Conservation (phyloP, 495 filamentous ascomycete species). For the Podospora australis region DNA sequence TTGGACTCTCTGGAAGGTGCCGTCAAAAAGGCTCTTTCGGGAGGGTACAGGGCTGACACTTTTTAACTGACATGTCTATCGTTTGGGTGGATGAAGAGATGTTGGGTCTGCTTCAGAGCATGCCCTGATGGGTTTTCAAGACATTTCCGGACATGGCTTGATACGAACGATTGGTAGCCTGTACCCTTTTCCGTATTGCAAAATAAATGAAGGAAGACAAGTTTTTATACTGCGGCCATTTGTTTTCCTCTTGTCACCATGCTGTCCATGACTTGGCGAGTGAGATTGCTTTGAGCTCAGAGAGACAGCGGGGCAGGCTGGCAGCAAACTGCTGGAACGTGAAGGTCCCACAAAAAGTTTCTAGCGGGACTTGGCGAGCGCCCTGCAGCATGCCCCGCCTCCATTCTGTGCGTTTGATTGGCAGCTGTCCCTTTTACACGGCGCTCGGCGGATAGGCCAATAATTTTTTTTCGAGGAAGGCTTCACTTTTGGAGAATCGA, state of each 20-base stretch:
- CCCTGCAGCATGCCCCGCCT: too few relatives aligned
- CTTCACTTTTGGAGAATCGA: not conserved
- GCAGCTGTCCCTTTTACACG: not conserved
- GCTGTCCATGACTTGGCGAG: too few relatives aligned
- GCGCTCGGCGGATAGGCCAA: slow-evolving; percentile 6
- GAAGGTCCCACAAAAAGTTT: too few relatives aligned
- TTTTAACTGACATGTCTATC: slow-evolving; percentile 10
- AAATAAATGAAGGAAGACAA: too few relatives aligned
- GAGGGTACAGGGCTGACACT: slow-evolving; percentile 24
- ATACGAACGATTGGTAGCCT: too few relatives aligned
- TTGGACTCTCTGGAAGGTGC: slow-evolving; percentile 44
- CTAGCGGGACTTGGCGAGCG: too few relatives aligned
- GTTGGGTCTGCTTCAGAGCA: not conserved
- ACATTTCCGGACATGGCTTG: too few relatives aligned
- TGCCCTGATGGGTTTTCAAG: too few relatives aligned
- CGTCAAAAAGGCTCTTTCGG: slow-evolving; percentile 35
- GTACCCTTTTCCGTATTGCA: too few relatives aligned
- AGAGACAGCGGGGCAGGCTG: not conserved
- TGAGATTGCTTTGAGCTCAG: too few relatives aligned
- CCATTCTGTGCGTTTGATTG: not conserved
- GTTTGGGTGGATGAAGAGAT: not conserved
- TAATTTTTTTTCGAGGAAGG: slow-evolving; percentile 13
- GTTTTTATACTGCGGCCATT: not conserved
- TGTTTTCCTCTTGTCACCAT: not conserved
- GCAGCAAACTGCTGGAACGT: too few relatives aligned